Base-by-base conservation (phyloP, 306 rosid species). In the Quercus robur region DNA sequence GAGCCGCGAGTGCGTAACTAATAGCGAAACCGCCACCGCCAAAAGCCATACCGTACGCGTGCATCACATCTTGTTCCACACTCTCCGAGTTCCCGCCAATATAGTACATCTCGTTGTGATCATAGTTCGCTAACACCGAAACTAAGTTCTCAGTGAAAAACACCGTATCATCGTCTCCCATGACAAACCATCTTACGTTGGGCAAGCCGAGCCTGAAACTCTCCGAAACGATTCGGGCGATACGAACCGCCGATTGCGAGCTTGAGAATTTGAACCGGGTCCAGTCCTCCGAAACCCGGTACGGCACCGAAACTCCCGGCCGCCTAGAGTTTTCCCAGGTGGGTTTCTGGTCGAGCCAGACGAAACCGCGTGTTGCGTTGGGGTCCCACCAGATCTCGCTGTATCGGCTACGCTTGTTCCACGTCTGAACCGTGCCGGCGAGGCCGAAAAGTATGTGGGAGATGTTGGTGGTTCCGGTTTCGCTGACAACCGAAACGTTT, bases 161-260 rank as follows among this genome's bases (percentile, higher is more conserved):
- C 79, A 96, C 92, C 1, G 98, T 91, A 76, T 96, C 98, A 49
- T 96, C 99, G 75, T 93, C 98, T 51, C 98, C 99, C 99, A 96
- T 96, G 6, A 96, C 99, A 77, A 96, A 91, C 99, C 99, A 96
- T 87, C 97, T 80, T 64, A 90, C 97, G 78, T 88, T 80, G 23
- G 95, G 88, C 55, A 86, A 71, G 41, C 94, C 89, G 79, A 93
- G 89, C 23, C 41, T 86, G 70, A 85, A 95, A 81, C 90, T 88
- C 67, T 95, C 99, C 63, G 72, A 74, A 57, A 95, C 93, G 28
- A 95, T 89, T 56, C 99, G 81, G 28, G 98, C 87, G 57, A 96
- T 93, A 56, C 99, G 87, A 49, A 93, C 98, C 30, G 94, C 99
- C 10, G 97, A 82, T 18, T 75, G 86, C 26, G 87, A 89, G 77